Evolutionary conservation across 306 rosid genomes (phyloP), one percentile per base, ranked within the genome.

Genomic region (Aeschynomene evenia): DNA sequence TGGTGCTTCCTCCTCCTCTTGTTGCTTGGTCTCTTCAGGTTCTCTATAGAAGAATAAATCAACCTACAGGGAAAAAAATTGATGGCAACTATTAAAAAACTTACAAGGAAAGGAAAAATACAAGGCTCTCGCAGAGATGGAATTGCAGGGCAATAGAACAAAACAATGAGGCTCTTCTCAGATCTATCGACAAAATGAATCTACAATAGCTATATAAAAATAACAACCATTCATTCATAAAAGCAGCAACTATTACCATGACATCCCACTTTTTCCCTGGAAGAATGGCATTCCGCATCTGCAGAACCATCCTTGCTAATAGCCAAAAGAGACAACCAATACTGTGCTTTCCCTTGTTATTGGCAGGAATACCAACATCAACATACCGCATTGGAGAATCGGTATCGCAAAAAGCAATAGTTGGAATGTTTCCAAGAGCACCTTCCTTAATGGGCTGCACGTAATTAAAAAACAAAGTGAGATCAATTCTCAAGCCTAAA

Each of bases 311-410:
- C 79, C 97, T 86, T 12, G 97, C 97, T 29, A 90, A 76, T 20
- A 93, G 76, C 98, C 98, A 90, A 50, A 90, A 90, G 24, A 93
- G 98, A 73, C 98, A 93, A 9, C 98, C 97, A 0, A 93, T 90
- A 75, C 94, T 88, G 45, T 94, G 97, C 26, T 90, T 94, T 0
- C 98, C 98, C 83, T 94, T 94, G 72, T 90, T 94, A 49, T 90
- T 94, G 46, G 98, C 96, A 20, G 97, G 97, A 69, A 94, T 94
- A 5, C 97, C 97, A 76, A 94, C 91, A 46, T 90, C 98, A 46
- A 94, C 98, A 67, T 88, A 84, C 2, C 83, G 19, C 97, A 94
- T 94, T 1, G 96, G 92, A 0, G 96, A 88, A 77, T 90, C 98
- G 2, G 98, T 90, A 36, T 94, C 98, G 9, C 97, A 94, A 16